Percentiles rank a stretch among this genome's conserved stretches.
phyloP scores from a whole-genome alignment of 1,139 yeast genomes.

The Pichia norvegensis region DNA sequence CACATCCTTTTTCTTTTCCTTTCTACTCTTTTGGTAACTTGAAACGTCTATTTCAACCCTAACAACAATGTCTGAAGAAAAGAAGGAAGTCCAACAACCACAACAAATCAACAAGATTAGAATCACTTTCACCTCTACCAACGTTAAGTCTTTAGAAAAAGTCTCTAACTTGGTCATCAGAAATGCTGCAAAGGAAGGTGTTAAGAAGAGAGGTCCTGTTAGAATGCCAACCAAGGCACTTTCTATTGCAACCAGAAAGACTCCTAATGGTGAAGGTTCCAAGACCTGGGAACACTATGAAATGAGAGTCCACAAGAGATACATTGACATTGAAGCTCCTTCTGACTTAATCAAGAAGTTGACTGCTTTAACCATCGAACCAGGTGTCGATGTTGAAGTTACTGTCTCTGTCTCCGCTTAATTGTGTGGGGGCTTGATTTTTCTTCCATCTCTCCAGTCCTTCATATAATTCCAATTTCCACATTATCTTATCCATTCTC shows the following conservation, averaged over 20 bases:
- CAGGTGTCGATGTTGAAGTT: constrained; percentile 58
- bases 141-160: constrained; percentile 97
- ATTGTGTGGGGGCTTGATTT: constrained; percentile 5
- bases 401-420: constrained; percentile 34
- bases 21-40: constrained; percentile 10
- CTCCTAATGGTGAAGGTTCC: constrained; percentile 99
- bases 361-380: constrained; percentile 83
- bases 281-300: constrained; percentile 99
- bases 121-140: constrained; percentile 98
- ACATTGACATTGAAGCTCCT: constrained; percentile 97
- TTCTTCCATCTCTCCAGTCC: constrained; percentile 5
- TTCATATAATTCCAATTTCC: constrained; percentile 31
- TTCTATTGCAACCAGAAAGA: constrained; percentile 98
- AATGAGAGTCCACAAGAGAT: constrained; percentile 99
- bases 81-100: constrained; percentile 70
- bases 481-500: constrained; percentile 27
- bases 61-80: constrained; percentile 62
- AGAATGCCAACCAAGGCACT: constrained; percentile 99
- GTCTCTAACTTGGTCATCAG: constrained; percentile 81
- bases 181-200: constrained; percentile 77
- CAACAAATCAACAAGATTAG: constrained; percentile 94
- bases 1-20: constrained; percentile 4
- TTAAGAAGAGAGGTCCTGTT: constrained; percentile 96
- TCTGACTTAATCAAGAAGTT: constrained; percentile 89
- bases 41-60: constrained; percentile 25